phyloP scores from a whole-genome alignment of 768 basidiomycete species.

The Paxillus rubicundulus region DNA sequence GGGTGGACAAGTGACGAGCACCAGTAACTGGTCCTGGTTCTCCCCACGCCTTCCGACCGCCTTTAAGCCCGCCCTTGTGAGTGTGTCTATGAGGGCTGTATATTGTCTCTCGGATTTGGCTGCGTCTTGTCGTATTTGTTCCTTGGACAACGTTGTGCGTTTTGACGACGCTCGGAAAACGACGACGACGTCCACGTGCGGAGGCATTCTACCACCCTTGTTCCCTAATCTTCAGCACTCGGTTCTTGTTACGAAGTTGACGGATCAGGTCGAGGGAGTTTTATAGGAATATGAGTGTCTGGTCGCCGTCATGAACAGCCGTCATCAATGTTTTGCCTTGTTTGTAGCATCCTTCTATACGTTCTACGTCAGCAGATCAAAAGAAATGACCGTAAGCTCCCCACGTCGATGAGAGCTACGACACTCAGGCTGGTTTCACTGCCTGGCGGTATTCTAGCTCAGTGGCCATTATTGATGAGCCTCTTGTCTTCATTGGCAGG shows the following conservation, averaged over 20 bases:
- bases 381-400: too few relatives aligned
- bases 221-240: background rate
- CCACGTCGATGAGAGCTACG: too few relatives aligned
- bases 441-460: too few relatives aligned
- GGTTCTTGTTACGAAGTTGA: background rate
- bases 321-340: too few relatives aligned
- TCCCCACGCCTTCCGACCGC: conserved; percentile 79
- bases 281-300: too few relatives aligned
- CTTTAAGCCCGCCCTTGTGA: conserved; percentile 61
- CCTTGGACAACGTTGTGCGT: conserved; percentile 48
- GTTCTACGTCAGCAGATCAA: too few relatives aligned
- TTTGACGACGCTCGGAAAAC: conserved; percentile 56
- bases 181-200: conserved; percentile 71
- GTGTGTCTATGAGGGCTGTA: conserved; percentile 53
- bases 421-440: too few relatives aligned
- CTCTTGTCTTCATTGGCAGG: too few relatives aligned
- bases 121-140: conserved; percentile 59
- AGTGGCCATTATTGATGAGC: too few relatives aligned
- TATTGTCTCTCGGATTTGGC: conserved; percentile 71
- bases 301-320: too few relatives aligned
- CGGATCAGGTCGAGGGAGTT: too few relatives aligned
- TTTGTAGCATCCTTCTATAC: too few relatives aligned
- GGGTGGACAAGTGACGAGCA: conserved; percentile 72
- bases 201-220: conserved; percentile 35
- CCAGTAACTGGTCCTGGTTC: conserved; percentile 66